Base-by-base conservation (phyloP, 495 filamentous ascomycete species). In the Clohesyomyces aquaticus region DNA sequence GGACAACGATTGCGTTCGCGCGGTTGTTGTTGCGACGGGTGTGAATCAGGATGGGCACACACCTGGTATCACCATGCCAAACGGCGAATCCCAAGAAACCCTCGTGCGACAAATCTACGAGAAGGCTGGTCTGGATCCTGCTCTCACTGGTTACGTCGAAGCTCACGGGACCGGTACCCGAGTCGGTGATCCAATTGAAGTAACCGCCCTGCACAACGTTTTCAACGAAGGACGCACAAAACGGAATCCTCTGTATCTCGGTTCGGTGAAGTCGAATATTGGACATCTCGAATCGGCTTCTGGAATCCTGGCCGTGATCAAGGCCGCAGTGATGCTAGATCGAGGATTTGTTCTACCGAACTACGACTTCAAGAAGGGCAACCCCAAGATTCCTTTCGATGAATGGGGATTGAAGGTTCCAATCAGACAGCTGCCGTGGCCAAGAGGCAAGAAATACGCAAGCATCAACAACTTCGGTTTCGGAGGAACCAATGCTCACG, bases 211-310 rank as follows among this genome's bases (percentile, higher is more conserved):
- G 26, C 63, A 57, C 12, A 29, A 64, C 2, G 47, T 48, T 16
- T 68, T 65, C 22, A 42, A 42, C 6, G 49, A 46, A 25, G 38
- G 42, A 6, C 22, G 59, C 9, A 55, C 29, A 16, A 48, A 52
- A 25, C 19, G 56, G 27, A 56, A 50, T 4, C 55, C 60, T 8
- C 27, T 66, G 25, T 64, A 56, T 29, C 42, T 64, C 19, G 52
- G 53, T 0, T 82, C 81, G 0, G 76, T 82, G 6, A 85, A 86
- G 53, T 75, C 77, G 0, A 72, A 78, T 8, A 71, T 86, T 16
- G 83, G 83, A 9, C 83, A 86, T 60, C 76, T 77, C 0, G 83
- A 86, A 55, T 72, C 75, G 0, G 75, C 80, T 0, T 79, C 81
- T 0, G 83, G 52, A 42, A 69, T 81, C 3, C 57, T 76, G 2